These are phyloP conservation scores for Phytomonas francai DNA, from an alignment of 208 protist genomes.

Conservation along the genomic window DNA sequence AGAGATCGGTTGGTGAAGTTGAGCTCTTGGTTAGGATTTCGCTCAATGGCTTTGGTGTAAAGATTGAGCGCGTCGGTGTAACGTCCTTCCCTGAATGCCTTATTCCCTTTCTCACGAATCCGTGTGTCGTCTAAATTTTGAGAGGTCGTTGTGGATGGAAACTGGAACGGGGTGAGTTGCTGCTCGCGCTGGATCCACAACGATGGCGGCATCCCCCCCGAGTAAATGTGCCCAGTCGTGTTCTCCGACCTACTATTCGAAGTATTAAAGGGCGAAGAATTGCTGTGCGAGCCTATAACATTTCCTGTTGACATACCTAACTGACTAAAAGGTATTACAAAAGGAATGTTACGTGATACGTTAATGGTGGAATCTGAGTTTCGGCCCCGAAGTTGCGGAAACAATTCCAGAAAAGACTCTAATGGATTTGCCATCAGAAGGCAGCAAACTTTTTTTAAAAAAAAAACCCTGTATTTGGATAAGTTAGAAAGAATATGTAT, in stretches of 20 bases:
- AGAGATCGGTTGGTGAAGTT: constrained; percentile 72
- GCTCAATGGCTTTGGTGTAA: constrained; percentile 62
- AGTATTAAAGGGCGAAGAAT: not conserved
- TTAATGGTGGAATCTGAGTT: not conserved
- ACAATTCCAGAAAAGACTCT: not conserved
- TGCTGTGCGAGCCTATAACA: not conserved
- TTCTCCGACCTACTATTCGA: not conserved
- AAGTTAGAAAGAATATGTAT: not conserved
- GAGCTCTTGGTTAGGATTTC: constrained; percentile 37
- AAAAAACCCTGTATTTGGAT: not conserved
- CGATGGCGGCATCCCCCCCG: constrained; percentile 41
- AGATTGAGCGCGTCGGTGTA: constrained; percentile 42
- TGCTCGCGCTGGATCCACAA: constrained; percentile 65
- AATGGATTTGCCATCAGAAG: not conserved
- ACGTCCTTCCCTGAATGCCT: constrained; percentile 37
- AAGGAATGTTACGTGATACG: not conserved
- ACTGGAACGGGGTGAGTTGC: constrained; percentile 26
- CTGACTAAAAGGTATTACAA: not conserved
- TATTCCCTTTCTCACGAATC: constrained; percentile 65
- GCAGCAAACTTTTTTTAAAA: too few relatives aligned
- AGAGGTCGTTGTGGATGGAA: constrained; percentile 13
- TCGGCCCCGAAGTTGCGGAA: not conserved
- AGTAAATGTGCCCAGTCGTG: constrained; percentile 42
- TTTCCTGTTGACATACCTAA: not conserved
- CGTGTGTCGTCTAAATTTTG: constrained; percentile 19